phyloP scores from a whole-genome alignment of 2,329 filamentous ascomycete genomes.

The Ascochyta pisi region DNA sequence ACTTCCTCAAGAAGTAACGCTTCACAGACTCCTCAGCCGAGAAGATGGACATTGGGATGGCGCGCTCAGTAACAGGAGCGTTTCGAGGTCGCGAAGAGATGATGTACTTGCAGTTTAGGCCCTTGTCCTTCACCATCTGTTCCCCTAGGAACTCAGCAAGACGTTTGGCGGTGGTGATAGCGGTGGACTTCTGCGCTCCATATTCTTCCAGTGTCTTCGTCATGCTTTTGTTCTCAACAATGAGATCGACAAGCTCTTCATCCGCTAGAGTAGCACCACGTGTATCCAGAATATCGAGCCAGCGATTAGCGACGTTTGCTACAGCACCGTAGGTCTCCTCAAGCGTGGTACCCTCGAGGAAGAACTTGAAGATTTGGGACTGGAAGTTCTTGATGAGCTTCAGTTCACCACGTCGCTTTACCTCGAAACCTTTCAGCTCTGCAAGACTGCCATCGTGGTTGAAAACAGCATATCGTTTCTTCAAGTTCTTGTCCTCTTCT shows the following conservation, averaged over 20 bases:
- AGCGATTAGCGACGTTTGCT: conserved; percentile 92
- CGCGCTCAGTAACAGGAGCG: conserved; percentile 92
- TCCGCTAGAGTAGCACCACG: conserved; percentile 90
- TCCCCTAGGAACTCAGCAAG: conserved; percentile 95
- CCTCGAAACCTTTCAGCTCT: conserved; percentile 95
- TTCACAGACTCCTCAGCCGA: conserved; percentile 90
- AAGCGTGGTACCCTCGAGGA: conserved; percentile 87
- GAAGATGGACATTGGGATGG: conserved; percentile 95
- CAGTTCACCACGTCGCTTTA: conserved; percentile 95
- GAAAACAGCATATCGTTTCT: conserved; percentile 98
- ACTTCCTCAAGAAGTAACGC: conserved; percentile 88
- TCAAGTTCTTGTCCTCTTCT: conserved; percentile 99
- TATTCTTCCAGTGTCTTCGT: conserved; percentile 97
- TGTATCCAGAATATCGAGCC: conserved; percentile 92
- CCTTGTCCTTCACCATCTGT: conserved; percentile 99
- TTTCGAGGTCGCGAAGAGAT: conserved; percentile 87
- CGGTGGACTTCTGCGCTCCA: conserved; percentile 92
- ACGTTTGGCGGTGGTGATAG: conserved; percentile 96
- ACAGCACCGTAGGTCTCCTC: conserved; percentile 90
- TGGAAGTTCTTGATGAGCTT: conserved; percentile 99
- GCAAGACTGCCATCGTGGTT: conserved; percentile 96
- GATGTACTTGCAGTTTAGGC: conserved; percentile 99
- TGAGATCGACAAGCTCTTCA: conserved; percentile 98
- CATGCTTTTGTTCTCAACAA: conserved; percentile 99
- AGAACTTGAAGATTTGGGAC: conserved; percentile 99